These are phyloP conservation scores for Trypanosoma congolense DNA, from an alignment of 208 protist species.

Conservation along the genomic window DNA sequence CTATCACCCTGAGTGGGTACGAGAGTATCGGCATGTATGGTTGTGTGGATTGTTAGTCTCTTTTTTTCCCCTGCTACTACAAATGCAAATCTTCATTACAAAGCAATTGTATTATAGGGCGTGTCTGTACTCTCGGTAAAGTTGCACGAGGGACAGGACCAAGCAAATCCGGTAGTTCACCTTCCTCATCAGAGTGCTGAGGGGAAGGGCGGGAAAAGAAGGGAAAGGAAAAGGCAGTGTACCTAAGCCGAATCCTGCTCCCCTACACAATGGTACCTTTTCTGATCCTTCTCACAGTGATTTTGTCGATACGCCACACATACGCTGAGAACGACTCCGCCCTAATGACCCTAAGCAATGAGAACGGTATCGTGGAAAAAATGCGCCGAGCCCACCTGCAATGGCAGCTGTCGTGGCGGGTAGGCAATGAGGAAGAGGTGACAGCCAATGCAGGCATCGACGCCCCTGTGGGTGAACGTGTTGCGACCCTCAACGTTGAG, in stretches of 20 bases:
- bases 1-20: too few species aligned
- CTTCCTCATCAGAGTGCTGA: not conserved
- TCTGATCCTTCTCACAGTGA: not conserved
- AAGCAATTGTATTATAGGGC: too few species aligned
- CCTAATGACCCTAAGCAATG: not conserved
- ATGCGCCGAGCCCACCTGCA: not conserved
- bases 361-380: slow-evolving; percentile 6
- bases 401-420: slow-evolving; percentile 4
- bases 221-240: not conserved
- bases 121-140: too few species aligned
- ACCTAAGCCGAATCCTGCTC: not conserved
- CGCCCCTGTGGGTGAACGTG: slow-evolving; percentile 4
- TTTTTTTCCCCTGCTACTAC: too few species aligned
- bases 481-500: slow-evolving; percentile 1
- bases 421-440: not conserved
- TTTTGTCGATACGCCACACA: not conserved
- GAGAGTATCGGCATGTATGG: too few species aligned
- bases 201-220: not conserved
- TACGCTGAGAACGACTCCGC: not conserved
- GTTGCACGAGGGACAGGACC: too few species aligned
- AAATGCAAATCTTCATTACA: too few species aligned
- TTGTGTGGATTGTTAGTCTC: too few species aligned
- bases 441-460: not conserved
- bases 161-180: too few species aligned
- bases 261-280: too few species aligned